Evolutionary conservation across 2,329 filamentous ascomycete genomes (phyloP).

Genomic region (Xylariaceae sp.): DNA sequence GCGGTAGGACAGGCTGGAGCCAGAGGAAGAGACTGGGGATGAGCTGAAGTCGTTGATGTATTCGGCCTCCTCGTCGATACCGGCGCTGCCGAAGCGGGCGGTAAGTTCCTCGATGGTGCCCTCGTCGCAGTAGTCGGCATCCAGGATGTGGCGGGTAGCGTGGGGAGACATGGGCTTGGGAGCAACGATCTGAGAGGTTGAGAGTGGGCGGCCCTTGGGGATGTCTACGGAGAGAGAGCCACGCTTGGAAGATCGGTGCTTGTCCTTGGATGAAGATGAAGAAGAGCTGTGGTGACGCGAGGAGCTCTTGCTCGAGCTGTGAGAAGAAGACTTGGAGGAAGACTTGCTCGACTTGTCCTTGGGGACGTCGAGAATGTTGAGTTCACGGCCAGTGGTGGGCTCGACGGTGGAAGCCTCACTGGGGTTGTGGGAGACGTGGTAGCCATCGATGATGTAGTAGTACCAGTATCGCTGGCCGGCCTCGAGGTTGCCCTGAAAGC

Average conservation of each 20-base stretch:
- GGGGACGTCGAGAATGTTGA: conserved; percentile 96
- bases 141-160: conserved; percentile 82
- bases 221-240: conserved; percentile 62
- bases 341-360: conserved; percentile 42
- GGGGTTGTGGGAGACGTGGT: conserved; percentile 96
- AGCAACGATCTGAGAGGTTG: conserved; percentile 83
- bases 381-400: conserved; percentile 92
- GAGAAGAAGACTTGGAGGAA: conserved; percentile 49
- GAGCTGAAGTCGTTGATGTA: conserved; percentile 53
- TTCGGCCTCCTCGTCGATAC: conserved; percentile 58
- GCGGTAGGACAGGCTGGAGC: conserved; percentile 69
- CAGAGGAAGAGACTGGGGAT: conserved; percentile 63
- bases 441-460: conserved; percentile 99
- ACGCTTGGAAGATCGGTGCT: conserved; percentile 48
- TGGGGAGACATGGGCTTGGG: conserved; percentile 87
- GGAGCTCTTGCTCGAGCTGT: conserved; percentile 44
- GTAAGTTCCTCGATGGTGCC: conserved; percentile 77
- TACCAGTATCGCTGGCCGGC: conserved; percentile 97
- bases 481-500: conserved; percentile 88
- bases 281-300: conserved; percentile 37
- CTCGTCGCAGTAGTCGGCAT: conserved; percentile 71
- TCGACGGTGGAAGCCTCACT: conserved; percentile 85
- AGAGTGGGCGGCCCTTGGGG: conserved; percentile 84
- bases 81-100: conserved; percentile 65
- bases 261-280: conserved; percentile 34